These are phyloP conservation scores for Abelmoschus esculentus DNA, from an alignment of 345 rosid species.

Conservation along the genomic window DNA sequence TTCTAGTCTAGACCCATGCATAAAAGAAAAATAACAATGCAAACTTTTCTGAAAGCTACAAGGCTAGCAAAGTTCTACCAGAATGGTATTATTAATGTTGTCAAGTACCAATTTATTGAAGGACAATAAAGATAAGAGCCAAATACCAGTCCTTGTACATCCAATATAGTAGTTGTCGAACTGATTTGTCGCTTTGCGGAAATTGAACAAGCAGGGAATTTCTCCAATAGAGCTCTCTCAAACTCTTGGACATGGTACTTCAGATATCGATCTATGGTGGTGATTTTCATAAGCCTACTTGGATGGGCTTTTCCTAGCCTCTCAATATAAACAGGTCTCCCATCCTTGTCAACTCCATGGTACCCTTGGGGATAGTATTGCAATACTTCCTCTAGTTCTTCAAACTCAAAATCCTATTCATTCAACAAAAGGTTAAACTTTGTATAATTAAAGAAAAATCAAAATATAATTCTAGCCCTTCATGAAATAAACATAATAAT, in stretches of 20 bases:
- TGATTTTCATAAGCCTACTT: constrained; percentile 69
- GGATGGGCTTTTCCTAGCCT: constrained; percentile 95
- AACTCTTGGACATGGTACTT: constrained; percentile 95
- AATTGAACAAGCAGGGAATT: constrained; percentile 88
- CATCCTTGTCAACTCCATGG: constrained; percentile 96
- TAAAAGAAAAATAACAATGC: not conserved
- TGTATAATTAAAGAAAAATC: not conserved
- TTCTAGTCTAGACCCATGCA: not conserved
- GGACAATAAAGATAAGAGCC: constrained; percentile 6
- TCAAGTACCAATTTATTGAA: constrained; percentile 6
- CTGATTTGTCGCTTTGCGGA: constrained; percentile 75
- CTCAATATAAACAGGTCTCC: constrained; percentile 92
- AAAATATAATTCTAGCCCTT: not conserved
- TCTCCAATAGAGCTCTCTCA: constrained; percentile 79
- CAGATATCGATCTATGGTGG: constrained; percentile 65
- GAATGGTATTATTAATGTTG: not conserved
- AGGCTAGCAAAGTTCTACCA: constrained; percentile 7
- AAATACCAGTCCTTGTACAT: constrained; percentile 85
- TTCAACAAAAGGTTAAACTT: not conserved
- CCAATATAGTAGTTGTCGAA: constrained; percentile 80
- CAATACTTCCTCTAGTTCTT: constrained; percentile 86
- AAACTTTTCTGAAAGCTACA: not conserved
- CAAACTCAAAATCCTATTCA: constrained; percentile 72
- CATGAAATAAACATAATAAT: not conserved
- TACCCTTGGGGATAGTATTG: constrained; percentile 93